These are phyloP conservation scores for Claviceps capensis DNA, from an alignment of 2,329 filamentous ascomycete genomes.

Conservation along the genomic window DNA sequence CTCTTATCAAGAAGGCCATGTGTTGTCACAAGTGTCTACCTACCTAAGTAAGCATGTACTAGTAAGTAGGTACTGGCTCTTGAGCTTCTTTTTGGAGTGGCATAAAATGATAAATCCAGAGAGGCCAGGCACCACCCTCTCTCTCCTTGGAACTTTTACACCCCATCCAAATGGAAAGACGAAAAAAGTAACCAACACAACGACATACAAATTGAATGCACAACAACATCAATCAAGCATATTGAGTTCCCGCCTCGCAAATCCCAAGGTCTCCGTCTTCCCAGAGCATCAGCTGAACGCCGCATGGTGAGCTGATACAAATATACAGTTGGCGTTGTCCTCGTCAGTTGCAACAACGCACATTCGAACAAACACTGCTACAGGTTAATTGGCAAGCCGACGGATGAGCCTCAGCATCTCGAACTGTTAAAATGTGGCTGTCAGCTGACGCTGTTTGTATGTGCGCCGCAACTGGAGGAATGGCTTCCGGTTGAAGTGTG, in stretches of 20 bases:
- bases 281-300: background rate
- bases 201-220: too few species aligned
- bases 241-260: background rate
- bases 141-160: too few species aligned
- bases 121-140: too few species aligned
- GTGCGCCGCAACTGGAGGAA: constrained; percentile 1
- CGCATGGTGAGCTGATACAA: background rate
- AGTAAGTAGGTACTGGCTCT: too few species aligned
- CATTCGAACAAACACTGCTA: constrained; percentile 32
- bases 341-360: constrained; percentile 32
- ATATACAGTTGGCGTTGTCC: background rate
- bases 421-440: constrained; percentile 9
- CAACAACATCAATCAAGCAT: too few species aligned
- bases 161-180: too few species aligned
- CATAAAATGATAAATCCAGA: too few species aligned
- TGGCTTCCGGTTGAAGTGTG: constrained; percentile 53
- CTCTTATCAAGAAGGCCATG: too few species aligned
- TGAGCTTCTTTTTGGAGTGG: too few species aligned
- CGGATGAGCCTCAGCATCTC: constrained; percentile 11
- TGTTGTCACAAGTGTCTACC: too few species aligned
- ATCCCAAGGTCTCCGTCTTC: background rate
- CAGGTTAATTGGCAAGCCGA: constrained; percentile 37
- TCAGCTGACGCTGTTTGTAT: constrained; percentile 6
- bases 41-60: too few species aligned
- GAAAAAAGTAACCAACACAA: too few species aligned